Base-by-base conservation (phyloP, 441 rosid genomes). In the Erysimum cheiri region DNA sequence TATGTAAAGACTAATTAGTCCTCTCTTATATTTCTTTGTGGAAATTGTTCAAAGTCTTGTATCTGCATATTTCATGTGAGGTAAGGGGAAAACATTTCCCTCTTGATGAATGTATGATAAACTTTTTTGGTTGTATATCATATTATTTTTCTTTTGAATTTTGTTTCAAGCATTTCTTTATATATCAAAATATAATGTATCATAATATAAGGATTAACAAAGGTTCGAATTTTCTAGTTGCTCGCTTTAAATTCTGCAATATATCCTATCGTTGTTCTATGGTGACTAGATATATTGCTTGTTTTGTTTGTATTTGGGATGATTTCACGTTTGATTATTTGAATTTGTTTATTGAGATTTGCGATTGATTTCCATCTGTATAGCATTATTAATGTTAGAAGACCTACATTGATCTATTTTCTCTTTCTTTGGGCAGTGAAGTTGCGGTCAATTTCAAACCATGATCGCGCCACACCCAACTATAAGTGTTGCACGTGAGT, bases 251-350 rank as follows among this genome's bases (percentile, higher is more conserved):
- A n/a, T n/a, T n/a, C n/a, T n/a, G n/a, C n/a, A n/a, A n/a, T n/a
- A n/a, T n/a, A n/a, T n/a, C n/a, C 4, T 37, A 1, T 11, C 1
- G n/a, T 12, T 12, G 6, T 12, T 12, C 2, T 3, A 0, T 1
- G 6, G 4, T 39, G 12, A 11, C 1, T 39, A 13, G 1, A 11
- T 12, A 9, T 36, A 11, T 36, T 36, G 12, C 12, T 36, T 36
- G 40, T 9, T 36, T 3, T 9, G 3, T 36, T 36, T 36, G 31
- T 28, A 28, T 28, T 28, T 36, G 12, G 13, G 40, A 9, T 36
- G 40, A 36, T 36, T 36, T 36, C 12, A 36, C 10, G 4, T 36
- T 2, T 36, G 13, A 10, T 2, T 10, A 36, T 36, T 9, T 36
- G 40, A 36, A 12, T 39, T 12, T 39, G n/a, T 12, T 40, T 13